Percentiles rank a stretch among this genome's conserved stretches.
Conservation (phyloP, 2,329 filamentous ascomycete genomes). For the Fusarium sarcochroum region DNA sequence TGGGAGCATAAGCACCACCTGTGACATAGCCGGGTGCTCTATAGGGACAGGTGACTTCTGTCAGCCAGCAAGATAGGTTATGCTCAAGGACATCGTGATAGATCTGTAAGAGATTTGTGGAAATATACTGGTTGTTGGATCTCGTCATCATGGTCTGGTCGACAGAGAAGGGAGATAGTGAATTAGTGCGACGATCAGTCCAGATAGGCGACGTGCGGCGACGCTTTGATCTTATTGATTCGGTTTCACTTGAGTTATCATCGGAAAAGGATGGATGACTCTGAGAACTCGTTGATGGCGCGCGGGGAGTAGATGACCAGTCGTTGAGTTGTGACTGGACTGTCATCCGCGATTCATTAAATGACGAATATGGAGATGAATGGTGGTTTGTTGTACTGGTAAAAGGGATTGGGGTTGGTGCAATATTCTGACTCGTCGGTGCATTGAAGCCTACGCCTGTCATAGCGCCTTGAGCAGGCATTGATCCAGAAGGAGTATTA, state of each 20-base stretch:
- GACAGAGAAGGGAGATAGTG: slow-evolving; percentile 40
- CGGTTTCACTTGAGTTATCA: not conserved
- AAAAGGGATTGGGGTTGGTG: not conserved
- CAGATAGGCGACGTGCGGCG: slow-evolving; percentile 33
- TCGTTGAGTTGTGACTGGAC: slow-evolving; percentile 16
- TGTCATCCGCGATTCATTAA: slow-evolving; percentile 2
- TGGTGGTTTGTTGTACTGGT: not conserved
- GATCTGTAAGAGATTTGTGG: slow-evolving; percentile 43
- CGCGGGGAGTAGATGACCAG: slow-evolving; percentile 7
- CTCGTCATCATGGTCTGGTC: slow-evolving; percentile 46
- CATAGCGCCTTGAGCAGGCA: not conserved
- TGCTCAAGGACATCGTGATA: slow-evolving; percentile 47
- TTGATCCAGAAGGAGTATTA: not conserved
- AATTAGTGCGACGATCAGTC: slow-evolving; percentile 20
- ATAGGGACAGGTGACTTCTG: slow-evolving; percentile 46
- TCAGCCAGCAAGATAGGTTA: slow-evolving; percentile 46
- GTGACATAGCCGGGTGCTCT: slow-evolving; percentile 32
- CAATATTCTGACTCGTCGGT: slow-evolving; percentile 7
- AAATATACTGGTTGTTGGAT: slow-evolving; percentile 45
- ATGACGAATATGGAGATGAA: slow-evolving; percentile 10
- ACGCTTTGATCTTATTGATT: slow-evolving; percentile 25
- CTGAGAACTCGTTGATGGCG: not conserved
- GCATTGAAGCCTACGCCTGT: not conserved
- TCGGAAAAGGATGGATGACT: slow-evolving; percentile 8
- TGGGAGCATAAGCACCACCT: slow-evolving; percentile 3